Conservation (phyloP, 2,329 filamentous ascomycete genomes). For the Colletotrichum cuscutae region DNA sequence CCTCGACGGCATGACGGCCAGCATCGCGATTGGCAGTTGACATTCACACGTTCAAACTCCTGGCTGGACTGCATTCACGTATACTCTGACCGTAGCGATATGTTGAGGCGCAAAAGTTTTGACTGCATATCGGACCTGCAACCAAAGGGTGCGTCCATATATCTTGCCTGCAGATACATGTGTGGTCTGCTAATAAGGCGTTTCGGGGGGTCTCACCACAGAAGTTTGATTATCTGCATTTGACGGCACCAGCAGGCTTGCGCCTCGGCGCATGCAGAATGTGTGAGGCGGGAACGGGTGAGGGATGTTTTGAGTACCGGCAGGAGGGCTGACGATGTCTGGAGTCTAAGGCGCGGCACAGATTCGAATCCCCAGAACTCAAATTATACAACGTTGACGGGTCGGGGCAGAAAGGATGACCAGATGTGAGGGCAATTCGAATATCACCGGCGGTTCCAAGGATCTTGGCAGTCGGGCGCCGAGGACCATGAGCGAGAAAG, state of each 20-base stretch:
- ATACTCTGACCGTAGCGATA: background rate
- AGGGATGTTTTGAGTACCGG: background rate
- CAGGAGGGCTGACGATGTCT: background rate
- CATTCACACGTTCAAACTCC: background rate
- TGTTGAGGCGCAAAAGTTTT: background rate
- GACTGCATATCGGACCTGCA: background rate
- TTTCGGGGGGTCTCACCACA: background rate
- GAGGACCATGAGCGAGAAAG: background rate
- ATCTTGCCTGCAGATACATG: background rate
- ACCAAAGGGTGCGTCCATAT: background rate
- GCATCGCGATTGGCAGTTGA: background rate
- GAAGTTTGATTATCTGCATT: background rate
- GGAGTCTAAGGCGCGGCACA: background rate
- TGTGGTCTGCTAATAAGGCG: background rate
- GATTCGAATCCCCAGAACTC: background rate
- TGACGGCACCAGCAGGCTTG: background rate
- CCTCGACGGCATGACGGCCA: background rate
- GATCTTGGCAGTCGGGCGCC: slow-evolving; percentile 12
- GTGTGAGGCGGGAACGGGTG: background rate
- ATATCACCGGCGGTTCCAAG: background rate
- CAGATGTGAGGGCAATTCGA: background rate
- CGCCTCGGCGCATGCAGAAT: background rate
- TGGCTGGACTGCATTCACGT: background rate
- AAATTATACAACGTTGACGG: background rate
- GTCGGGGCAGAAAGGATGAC: background rate